A percentile compares a stretch with the other conserved stretches of the same genome.
phyloP scores from a whole-genome alignment of 441 rosid genomes.

The Daphne laureola region DNA sequence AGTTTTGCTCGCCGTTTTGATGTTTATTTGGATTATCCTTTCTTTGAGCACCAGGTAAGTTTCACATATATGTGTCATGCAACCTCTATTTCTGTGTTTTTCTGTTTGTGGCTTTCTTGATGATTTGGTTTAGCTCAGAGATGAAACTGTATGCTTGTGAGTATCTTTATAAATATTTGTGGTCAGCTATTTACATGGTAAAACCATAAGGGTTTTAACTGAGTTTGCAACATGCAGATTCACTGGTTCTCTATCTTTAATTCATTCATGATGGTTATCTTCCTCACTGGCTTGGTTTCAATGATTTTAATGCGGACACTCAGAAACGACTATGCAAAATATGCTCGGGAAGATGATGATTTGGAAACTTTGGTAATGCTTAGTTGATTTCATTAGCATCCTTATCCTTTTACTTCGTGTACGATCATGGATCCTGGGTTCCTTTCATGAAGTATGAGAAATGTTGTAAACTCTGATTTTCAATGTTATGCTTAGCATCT shows the following conservation, averaged over 20 bases:
- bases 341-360: slow-evolving; percentile 97
- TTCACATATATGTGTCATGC: not conserved
- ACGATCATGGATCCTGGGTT: slow-evolving; percentile 1
- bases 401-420: not conserved
- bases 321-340: slow-evolving; percentile 93
- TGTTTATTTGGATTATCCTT: slow-evolving; percentile 89
- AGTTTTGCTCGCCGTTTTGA: slow-evolving; percentile 91
- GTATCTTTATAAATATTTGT: not conserved
- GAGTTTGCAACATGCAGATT: slow-evolving; percentile 46
- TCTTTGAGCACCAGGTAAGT: slow-evolving; percentile 93
- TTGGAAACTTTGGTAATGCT: slow-evolving; percentile 77
- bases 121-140: slow-evolving; percentile 3
- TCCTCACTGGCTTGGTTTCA: slow-evolving; percentile 95
- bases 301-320: slow-evolving; percentile 97
- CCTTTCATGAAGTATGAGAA: not conserved
- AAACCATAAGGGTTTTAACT: slow-evolving; percentile 8
- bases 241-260: slow-evolving; percentile 99
- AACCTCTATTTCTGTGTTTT: slow-evolving; percentile 2
- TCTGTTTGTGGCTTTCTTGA: slow-evolving; percentile 1
- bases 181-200: not conserved
- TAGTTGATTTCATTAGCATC: slow-evolving; percentile 12
- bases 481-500: slow-evolving; percentile 8
- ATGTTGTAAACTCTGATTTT: slow-evolving; percentile 10
- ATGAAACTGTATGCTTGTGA: not conserved
- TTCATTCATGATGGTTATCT: slow-evolving; percentile 99